Percentiles rank a stretch among this genome's conserved stretches.
Conservation (phyloP, 805 yeast genomes). For the Saitoella complicata region DNA sequence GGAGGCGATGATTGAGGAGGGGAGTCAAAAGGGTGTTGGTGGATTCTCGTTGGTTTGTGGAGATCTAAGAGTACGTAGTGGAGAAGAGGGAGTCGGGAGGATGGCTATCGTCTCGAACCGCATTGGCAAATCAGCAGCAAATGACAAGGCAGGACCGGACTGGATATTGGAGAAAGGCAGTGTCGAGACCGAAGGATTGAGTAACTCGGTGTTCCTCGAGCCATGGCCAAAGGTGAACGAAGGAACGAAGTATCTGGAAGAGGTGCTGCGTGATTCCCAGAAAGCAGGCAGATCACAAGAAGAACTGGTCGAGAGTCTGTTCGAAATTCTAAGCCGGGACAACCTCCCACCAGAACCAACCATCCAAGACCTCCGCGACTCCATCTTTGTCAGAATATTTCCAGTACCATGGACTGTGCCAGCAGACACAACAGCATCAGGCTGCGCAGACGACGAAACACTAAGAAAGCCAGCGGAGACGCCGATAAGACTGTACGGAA, state of each 20-base stretch:
- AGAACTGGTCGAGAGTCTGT: constrained; percentile 33
- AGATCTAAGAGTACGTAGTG: constrained; percentile 19
- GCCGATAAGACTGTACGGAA: constrained; percentile 38
- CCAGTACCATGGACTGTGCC: constrained; percentile 15
- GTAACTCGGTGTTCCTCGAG: constrained; percentile 47
- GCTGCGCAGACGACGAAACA: neutral
- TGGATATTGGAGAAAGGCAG: constrained; percentile 3
- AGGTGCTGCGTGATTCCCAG: constrained; percentile 12
- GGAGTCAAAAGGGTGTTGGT: constrained; percentile 29
- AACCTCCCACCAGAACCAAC: constrained; percentile 21
- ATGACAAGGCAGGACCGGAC: neutral
- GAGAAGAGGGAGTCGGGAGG: constrained; percentile 13
- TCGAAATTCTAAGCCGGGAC: constrained; percentile 38
- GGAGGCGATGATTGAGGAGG: constrained; percentile 15
- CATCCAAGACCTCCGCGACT: constrained; percentile 32
- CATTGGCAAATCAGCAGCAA: constrained; percentile 9
- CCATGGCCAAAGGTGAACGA: constrained; percentile 61
- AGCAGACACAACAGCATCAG: neutral
- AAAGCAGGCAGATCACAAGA: constrained; percentile 4
- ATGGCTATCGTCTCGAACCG: constrained; percentile 10
- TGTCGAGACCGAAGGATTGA: constrained; percentile 35
- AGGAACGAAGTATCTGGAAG: constrained; percentile 33
- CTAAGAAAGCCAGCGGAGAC: neutral
- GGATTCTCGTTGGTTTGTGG: constrained; percentile 54
- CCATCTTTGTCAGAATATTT: constrained; percentile 63